Evolutionary conservation across 1,139 yeast genomes (phyloP).

Genomic region (Taphrina deformans): DNA sequence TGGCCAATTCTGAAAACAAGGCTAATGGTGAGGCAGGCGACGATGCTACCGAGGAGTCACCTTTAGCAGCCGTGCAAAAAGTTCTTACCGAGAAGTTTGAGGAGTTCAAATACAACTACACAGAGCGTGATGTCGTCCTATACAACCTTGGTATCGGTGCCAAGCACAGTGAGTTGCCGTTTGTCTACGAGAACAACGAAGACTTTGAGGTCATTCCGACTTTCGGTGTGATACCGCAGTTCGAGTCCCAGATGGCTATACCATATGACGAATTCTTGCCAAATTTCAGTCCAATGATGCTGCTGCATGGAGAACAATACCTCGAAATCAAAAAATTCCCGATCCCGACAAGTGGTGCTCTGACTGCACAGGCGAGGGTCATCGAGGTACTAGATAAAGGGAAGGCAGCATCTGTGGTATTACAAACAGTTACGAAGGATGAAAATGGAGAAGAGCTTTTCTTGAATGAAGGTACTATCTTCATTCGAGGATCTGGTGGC

Average conservation of each 20-base stretch:
- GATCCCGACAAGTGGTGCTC: conserved; percentile 64
- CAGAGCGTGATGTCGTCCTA: conserved; percentile 71
- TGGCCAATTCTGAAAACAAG: conserved; percentile 59
- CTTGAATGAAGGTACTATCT: conserved; percentile 81
- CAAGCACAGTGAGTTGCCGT: conserved; percentile 69
- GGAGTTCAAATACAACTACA: conserved; percentile 55
- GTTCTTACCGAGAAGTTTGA: conserved; percentile 41
- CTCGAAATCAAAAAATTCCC: conserved; percentile 77
- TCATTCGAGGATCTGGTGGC: conserved; percentile 75
- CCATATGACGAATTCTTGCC: conserved; percentile 63
- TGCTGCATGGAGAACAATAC: conserved; percentile 95
- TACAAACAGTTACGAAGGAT: conserved; percentile 72
- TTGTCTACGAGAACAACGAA: conserved; percentile 71
- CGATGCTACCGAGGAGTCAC: conserved; percentile 52
- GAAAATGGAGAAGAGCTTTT: conserved; percentile 70
- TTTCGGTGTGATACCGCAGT: conserved; percentile 82
- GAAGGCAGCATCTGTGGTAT: conserved; percentile 78
- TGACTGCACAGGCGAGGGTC: conserved; percentile 65
- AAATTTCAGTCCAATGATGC: conserved; percentile 82
- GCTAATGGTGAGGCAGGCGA: conserved; percentile 54
- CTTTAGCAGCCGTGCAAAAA: conserved; percentile 41
- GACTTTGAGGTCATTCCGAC: conserved; percentile 91
- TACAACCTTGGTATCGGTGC: conserved; percentile 93
- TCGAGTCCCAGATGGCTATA: conserved; percentile 56
- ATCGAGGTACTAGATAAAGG: conserved; percentile 82